Conservation (phyloP, 768 basidiomycete species). For the Naematelia aurantialba region DNA sequence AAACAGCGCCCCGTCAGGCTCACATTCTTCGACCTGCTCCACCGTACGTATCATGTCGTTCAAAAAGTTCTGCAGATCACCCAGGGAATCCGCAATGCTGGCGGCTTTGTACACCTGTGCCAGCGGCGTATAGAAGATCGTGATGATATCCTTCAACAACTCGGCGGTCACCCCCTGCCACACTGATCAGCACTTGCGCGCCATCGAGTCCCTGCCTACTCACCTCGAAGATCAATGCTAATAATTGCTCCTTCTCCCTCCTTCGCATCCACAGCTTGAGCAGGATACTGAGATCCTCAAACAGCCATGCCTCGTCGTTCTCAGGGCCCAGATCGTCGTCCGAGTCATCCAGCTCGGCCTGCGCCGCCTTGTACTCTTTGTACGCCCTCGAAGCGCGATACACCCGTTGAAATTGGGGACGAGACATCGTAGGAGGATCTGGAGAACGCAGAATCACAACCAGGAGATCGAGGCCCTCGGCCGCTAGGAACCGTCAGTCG, state of each 20-base stretch:
- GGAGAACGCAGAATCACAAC: slow-evolving; percentile 73
- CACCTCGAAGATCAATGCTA: slow-evolving; percentile 92
- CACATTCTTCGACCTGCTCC: slow-evolving; percentile 79
- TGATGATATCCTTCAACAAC: slow-evolving; percentile 93
- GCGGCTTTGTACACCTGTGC: slow-evolving; percentile 97
- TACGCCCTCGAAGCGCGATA: slow-evolving; percentile 75
- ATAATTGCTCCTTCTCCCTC: slow-evolving; percentile 83
- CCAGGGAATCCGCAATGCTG: slow-evolving; percentile 87
- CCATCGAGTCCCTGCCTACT: slow-evolving; percentile 20
- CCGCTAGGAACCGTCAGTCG: slow-evolving; percentile 54
- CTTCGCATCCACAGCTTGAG: slow-evolving; percentile 72
- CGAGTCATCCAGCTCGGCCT: slow-evolving; percentile 66
- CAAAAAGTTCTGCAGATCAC: slow-evolving; percentile 87
- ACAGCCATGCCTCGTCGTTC: slow-evolving; percentile 94
- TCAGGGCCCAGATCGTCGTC: slow-evolving; percentile 88
- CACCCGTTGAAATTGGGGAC: slow-evolving; percentile 75
- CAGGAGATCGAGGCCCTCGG: slow-evolving; percentile 70
- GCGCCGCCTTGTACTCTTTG: slow-evolving; percentile 63
- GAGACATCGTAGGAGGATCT: slow-evolving; percentile 68
- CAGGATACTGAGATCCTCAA: slow-evolving; percentile 82
- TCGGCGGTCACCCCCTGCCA: slow-evolving; percentile 86
- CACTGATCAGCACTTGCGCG: slow-evolving; percentile 1
- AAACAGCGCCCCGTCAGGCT: slow-evolving; percentile 46
- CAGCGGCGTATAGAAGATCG: slow-evolving; percentile 94
- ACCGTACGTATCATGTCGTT: slow-evolving; percentile 93